Evolutionary conservation across 495 filamentous ascomycete species (phyloP), one percentile per base, ranked within the genome.

Genomic region (Haplographium delicatum): DNA sequence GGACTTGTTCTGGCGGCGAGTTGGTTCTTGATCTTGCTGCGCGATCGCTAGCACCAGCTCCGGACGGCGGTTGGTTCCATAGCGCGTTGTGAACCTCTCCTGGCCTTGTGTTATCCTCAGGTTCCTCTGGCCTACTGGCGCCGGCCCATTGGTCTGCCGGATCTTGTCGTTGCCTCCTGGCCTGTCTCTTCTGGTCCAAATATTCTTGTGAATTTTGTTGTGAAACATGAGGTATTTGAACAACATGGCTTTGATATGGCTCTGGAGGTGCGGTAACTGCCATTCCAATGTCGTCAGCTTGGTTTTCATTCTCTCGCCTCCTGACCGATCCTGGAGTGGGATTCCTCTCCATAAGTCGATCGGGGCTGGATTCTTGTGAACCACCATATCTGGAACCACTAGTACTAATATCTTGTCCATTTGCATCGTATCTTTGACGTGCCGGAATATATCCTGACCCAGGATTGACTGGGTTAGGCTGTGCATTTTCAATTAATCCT

Each of bases 401-500:
- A 13, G 39, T 27, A 35, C 41, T 42, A 18, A 61, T 54, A 49
- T 57, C 54, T 22, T 56, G 54, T 2, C 52, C 55, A 35, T 58
- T 50, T 3, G 43, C 11, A 45, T 59, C 60, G 33, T 57, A 62
- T 13, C 56, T 24, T 16, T 59, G 45, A 20, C 42, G 28, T 3
- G 56, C 50, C 23, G 56, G 60, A 0, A 51, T 41, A 43, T 62
- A 62, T 22, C 44, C 35, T 18, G 34, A 47, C 5, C 57, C 28
- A 11, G 56, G 51, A 30, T 56, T 64, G 6, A 54, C 57, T 8
- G 71, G 70, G 34, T 71, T 68, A 6, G 71, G 68, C 47, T 76
- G 73, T 7, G 73, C 73, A 43, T 76, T 52, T 5, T 60, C 62
- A 28, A 76, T 75, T 44, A 76, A 54, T 4, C 70, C 72, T 13